Percentiles rank a stretch among this genome's conserved stretches.
These are phyloP conservation scores for Excoecaria agallocha DNA, from an alignment of 345 rosid species.

Conservation along the genomic window DNA sequence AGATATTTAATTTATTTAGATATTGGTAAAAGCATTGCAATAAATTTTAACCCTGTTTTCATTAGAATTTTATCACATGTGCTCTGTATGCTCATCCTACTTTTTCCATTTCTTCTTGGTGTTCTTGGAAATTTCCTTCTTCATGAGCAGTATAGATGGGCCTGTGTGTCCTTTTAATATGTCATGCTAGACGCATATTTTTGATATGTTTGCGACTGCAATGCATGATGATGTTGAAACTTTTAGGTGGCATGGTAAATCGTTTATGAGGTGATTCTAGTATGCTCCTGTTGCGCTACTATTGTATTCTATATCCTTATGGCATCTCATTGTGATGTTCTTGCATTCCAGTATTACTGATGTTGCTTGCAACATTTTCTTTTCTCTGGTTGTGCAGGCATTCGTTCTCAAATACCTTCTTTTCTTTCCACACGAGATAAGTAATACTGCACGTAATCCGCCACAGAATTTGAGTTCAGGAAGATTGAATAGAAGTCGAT, in stretches of 20 bases:
- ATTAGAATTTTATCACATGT: not conserved
- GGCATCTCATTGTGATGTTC: not conserved
- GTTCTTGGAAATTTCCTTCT: not conserved
- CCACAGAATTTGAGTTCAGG: constrained; percentile 42
- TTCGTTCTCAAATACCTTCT: constrained; percentile 90
- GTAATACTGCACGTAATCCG: constrained; percentile 35
- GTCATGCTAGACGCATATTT: no score
- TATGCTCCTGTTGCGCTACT: not conserved
- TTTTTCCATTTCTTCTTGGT: not conserved
- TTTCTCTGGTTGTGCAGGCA: constrained; percentile 62
- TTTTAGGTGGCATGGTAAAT: not conserved
- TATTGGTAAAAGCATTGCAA: not conserved
- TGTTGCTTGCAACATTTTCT: constrained; percentile 15
- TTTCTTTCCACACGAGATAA: constrained; percentile 71
- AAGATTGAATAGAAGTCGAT: constrained; percentile 35
- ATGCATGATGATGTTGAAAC: not conserved
- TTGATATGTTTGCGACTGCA: not conserved
- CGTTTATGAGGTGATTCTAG: not conserved
- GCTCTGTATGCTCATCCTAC: not conserved
- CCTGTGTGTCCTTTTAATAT: not conserved
- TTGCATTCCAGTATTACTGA: not conserved
- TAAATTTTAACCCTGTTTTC: not conserved
- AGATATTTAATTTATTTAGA: not conserved
- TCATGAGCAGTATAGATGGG: not conserved
- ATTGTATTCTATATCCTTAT: not conserved